phyloP scores from a whole-genome alignment of 331 rosid genomes.

The Saraca asoca region DNA sequence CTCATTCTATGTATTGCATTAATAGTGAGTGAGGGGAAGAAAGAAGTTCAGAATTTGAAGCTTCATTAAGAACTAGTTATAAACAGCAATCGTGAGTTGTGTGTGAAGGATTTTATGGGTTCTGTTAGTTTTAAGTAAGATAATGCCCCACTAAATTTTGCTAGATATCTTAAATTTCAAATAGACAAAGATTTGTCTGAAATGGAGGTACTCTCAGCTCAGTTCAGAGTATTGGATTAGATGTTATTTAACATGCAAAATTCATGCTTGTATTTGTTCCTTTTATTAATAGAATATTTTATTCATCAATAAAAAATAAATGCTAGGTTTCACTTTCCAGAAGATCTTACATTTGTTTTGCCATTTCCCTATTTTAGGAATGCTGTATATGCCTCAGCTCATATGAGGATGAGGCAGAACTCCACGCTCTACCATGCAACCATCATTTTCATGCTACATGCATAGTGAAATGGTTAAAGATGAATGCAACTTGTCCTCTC shows the following conservation, averaged over 20 bases:
- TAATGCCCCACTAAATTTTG: too few species aligned
- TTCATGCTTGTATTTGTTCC: slow-evolving; percentile 9
- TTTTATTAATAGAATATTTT: slow-evolving; percentile 7
- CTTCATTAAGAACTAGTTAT: not conserved
- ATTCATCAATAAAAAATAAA: not conserved
- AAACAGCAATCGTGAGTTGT: not conserved
- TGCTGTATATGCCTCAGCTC: slow-evolving; percentile 93
- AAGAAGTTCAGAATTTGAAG: not conserved
- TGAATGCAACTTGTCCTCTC: slow-evolving; percentile 99
- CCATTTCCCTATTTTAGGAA: slow-evolving; percentile 55
- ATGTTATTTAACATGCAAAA: not conserved
- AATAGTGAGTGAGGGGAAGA: not conserved
- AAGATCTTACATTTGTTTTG: not conserved
- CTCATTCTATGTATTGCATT: not conserved
- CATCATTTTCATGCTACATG: slow-evolving; percentile 88
- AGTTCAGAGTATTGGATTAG: too few species aligned
- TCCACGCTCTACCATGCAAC: slow-evolving; percentile 90
- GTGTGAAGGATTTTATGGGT: too few species aligned
- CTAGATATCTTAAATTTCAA: too few species aligned
- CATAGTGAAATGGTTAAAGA: slow-evolving; percentile 88
- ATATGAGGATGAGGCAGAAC: slow-evolving; percentile 90
- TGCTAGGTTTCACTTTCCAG: slow-evolving; percentile 12
- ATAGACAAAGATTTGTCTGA: too few species aligned
- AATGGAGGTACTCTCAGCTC: not conserved
- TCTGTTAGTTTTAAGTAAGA: too few species aligned